Conservation (phyloP, 805 yeast genomes). For the Jamesozyma gamospora region DNA sequence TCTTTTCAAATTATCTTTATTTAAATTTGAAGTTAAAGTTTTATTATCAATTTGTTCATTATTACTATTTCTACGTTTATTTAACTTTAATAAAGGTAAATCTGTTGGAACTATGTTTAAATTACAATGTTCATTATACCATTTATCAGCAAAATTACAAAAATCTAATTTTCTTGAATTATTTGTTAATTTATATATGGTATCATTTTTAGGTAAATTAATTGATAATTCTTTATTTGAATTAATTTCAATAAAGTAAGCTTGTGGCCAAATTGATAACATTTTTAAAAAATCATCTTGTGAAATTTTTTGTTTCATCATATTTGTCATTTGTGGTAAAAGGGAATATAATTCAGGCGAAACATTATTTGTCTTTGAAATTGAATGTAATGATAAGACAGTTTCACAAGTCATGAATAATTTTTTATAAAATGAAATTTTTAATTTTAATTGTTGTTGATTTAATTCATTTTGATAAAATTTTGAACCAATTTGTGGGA, state of each 20-base stretch:
- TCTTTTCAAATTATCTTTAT: background rate
- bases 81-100: conserved; percentile 16
- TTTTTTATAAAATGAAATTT: conserved; percentile 14
- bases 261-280: conserved; percentile 24
- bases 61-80: conserved; percentile 18
- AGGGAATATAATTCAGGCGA: conserved; percentile 15
- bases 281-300: conserved; percentile 19
- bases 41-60: background rate
- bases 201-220: conserved; percentile 13
- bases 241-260: conserved; percentile 18
- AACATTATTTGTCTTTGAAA: conserved; percentile 13
- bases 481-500: conserved; percentile 17
- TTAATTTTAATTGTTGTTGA: conserved; percentile 9
- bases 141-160: conserved; percentile 17
- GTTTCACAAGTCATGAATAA: conserved; percentile 21
- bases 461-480: conserved; percentile 16
- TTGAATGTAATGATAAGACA: conserved; percentile 21
- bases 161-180: conserved; percentile 23
- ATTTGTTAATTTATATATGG: conserved; percentile 13
- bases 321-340: conserved; percentile 24
- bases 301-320: conserved; percentile 21
- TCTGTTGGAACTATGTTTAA: conserved; percentile 10
- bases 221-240: conserved; percentile 17
- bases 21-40: background rate
- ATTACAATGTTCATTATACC: conserved; percentile 8